Conservation (phyloP, 352 stramenopile species). For the Globisporangium irregulare region DNA sequence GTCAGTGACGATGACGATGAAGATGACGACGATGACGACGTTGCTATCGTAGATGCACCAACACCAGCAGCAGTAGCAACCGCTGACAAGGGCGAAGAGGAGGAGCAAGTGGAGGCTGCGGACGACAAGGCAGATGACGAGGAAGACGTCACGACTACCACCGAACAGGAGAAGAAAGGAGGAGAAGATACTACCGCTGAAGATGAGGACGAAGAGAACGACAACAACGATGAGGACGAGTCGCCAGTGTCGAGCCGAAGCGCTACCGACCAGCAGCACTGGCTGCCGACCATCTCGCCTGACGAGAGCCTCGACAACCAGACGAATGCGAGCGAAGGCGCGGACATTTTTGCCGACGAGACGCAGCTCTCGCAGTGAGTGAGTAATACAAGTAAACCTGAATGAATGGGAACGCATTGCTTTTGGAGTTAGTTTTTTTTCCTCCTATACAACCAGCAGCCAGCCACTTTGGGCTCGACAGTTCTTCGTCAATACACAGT, state of each 20-base stretch:
- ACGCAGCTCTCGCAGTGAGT: conserved; percentile 26
- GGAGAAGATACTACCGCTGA: neutral
- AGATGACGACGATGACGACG: conserved; percentile 8
- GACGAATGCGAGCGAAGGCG: conserved; percentile 22
- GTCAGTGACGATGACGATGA: conserved; percentile 1
- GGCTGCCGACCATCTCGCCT: conserved; percentile 14
- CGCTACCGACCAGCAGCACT: neutral
- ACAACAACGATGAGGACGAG: conserved; percentile 12
- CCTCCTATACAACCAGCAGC: too few relatives aligned
- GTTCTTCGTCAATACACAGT: neutral
- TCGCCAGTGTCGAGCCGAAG: neutral
- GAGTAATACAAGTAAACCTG: neutral
- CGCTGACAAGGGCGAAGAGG: conserved; percentile 3
- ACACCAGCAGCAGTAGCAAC: neutral
- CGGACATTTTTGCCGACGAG: conserved; percentile 38
- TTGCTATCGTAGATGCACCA: neutral
- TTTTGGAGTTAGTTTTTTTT: neutral
- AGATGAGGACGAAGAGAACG: conserved; percentile 11
- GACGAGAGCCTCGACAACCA: conserved; percentile 22
- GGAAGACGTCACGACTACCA: conserved; percentile 10
- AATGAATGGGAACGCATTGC: neutral
- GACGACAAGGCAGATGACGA: conserved; percentile 3
- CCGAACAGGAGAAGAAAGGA: conserved; percentile 17
- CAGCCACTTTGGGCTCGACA: neutral
- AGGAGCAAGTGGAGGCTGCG: neutral